These are phyloP conservation scores for Termitomyces titanicus DNA, from an alignment of 768 basidiomycete genomes.

Conservation along the genomic window DNA sequence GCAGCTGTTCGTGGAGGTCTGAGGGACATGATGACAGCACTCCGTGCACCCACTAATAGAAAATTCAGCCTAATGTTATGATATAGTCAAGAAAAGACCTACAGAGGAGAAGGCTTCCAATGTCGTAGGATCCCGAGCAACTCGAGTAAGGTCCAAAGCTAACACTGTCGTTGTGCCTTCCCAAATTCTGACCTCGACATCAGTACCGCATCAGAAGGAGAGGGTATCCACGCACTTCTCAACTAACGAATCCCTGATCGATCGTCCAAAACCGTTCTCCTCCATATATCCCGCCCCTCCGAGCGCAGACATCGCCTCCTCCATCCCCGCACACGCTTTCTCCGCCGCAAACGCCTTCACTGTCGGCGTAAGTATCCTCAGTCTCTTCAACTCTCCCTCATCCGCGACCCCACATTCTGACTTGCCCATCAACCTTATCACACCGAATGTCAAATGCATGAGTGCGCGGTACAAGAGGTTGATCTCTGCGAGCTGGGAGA, in stretches of 20 bases:
- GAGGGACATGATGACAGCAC: constrained; percentile 41
- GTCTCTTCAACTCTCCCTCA: constrained; percentile 43
- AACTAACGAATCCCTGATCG: constrained; percentile 66
- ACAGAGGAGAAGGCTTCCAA: constrained; percentile 50
- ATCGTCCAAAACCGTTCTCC: constrained; percentile 68
- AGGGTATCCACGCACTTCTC: constrained; percentile 45
- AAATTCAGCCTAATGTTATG: neutral
- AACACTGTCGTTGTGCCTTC: constrained; percentile 73
- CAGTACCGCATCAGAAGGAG: neutral
- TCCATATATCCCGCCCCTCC: constrained; percentile 86
- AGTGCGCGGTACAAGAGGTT: constrained; percentile 64
- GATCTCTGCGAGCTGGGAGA: constrained; percentile 58
- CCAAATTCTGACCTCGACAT: constrained; percentile 56
- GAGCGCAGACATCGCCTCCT: constrained; percentile 69
- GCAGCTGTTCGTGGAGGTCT: constrained; percentile 24
- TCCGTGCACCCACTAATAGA: constrained; percentile 47
- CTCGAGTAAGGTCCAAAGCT: constrained; percentile 61
- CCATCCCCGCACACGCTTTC: constrained; percentile 59
- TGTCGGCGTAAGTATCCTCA: constrained; percentile 66
- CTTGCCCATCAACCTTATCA: constrained; percentile 55
- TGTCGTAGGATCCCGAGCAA: constrained; percentile 39
- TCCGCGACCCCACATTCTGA: constrained; percentile 52
- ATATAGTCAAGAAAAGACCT: constrained; percentile 15
- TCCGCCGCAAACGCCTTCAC: constrained; percentile 70
- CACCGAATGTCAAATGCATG: constrained; percentile 59